phyloP scores from a whole-genome alignment of 2,329 filamentous ascomycete species.

The Karstenula rhodostoma region DNA sequence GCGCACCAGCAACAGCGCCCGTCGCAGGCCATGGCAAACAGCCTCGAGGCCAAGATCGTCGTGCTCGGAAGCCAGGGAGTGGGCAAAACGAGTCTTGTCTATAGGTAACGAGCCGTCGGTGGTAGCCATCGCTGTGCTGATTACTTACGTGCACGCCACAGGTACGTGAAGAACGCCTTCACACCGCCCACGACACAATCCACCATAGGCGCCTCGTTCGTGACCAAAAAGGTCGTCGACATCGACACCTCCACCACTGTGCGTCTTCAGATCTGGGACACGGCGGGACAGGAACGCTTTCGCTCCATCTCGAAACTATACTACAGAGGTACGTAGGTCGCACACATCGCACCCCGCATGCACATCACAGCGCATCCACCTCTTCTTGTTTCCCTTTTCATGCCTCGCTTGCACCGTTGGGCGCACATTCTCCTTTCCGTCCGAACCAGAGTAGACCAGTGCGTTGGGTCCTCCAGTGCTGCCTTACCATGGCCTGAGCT shows the following conservation, averaged over 20 bases:
- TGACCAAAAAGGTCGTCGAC: slow-evolving; percentile 75
- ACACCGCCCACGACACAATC: slow-evolving; percentile 63
- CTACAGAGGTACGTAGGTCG: slow-evolving; percentile 68
- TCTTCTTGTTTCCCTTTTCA: background rate
- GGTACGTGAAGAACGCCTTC: slow-evolving; percentile 76
- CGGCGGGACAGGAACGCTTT: slow-evolving; percentile 94
- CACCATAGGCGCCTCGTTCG: slow-evolving; percentile 61
- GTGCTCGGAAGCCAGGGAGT: slow-evolving; percentile 82
- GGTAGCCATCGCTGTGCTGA: no score
- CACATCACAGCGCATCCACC: slow-evolving; percentile 1
- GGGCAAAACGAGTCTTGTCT: slow-evolving; percentile 80
- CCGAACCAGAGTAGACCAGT: slow-evolving; percentile 14
- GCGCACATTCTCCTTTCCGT: slow-evolving; percentile 4
- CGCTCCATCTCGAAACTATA: slow-evolving; percentile 93
- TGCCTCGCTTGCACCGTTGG: slow-evolving; percentile 8
- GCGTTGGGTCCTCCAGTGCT: slow-evolving; percentile 7
- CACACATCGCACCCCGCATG: background rate
- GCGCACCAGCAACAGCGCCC: background rate
- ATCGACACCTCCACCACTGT: slow-evolving; percentile 85
- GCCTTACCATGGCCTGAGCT: slow-evolving; percentile 12
- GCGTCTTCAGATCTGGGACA: slow-evolving; percentile 96
- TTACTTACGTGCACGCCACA: no score
- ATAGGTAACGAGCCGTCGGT: no score
- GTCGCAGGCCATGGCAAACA: slow-evolving; percentile 48
- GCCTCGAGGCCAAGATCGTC: slow-evolving; percentile 82